Evolutionary conservation across 441 rosid genomes (phyloP), one percentile per base, ranked within the genome.

Genomic region (Raphanus hybrid): DNA sequence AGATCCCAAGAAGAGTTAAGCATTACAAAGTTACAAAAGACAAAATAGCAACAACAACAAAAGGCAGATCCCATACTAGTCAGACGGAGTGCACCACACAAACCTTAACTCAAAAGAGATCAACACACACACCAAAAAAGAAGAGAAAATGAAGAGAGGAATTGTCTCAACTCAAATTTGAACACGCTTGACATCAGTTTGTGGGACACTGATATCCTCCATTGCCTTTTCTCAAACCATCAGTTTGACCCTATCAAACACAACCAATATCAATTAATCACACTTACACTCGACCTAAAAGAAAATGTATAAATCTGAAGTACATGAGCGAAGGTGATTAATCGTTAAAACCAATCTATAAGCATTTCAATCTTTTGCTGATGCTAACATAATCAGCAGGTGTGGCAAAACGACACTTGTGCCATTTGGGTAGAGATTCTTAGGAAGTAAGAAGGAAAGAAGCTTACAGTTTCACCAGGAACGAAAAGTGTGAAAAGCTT

Each of bases 391-490:
- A 9, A 2, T 37, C 41, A 37, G 41, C 41, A 37, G 41, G 41
- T 37, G 41, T 10, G 8, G 41, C 41, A 37, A 34, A 37, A 37
- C 41, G 41, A 37, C 41, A 37, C 41, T 37, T 37, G 16, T 12
- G 37, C 14, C 64, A 11, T 59, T 59, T 59, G 66, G 52, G 4
- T 34, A 65, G 8, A 1, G 11, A 34, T 29, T 20, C 12, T 4
- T 34, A 39, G 16, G 29, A 45, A 34, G n/a, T 18, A 43, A 55
- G 9, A 15, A 29, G 27, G 29, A 9, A 20, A 48, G 16, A 58
- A 71, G 75, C 97, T 89, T 82, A 93, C 99, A 15, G 84, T 85
- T 90, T 96, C 96, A 69, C 84, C 86, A 10, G 97, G 98, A 84
- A 92, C 99, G 76, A 91, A 80, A 82, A 16, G 18, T 16, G 18